These are phyloP conservation scores for Plasmodium knowlesi DNA, from an alignment of 169 alveolate genomes.

Conservation along the genomic window DNA sequence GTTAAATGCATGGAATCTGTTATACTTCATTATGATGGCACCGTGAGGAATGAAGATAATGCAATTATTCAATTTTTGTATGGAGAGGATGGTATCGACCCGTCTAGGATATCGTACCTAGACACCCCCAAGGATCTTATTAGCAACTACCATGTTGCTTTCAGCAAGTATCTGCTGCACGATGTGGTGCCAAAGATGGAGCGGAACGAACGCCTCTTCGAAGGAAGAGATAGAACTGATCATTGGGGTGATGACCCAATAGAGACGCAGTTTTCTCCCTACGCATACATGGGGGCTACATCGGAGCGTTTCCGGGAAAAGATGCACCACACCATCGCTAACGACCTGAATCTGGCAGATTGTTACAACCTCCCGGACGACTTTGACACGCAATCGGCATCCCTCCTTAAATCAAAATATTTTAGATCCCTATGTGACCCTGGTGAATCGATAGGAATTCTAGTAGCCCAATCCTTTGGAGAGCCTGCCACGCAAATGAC, in stretches of 20 bases:
- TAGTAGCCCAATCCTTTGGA: slow-evolving; percentile 99
- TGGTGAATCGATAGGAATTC: slow-evolving; percentile 99
- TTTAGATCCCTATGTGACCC: slow-evolving; percentile 85
- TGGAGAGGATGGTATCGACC: slow-evolving; percentile 98
- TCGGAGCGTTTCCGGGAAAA: slow-evolving; percentile 7
- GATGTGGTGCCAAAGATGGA: not conserved
- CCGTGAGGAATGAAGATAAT: slow-evolving; percentile 98
- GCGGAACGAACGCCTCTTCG: slow-evolving; percentile 6
- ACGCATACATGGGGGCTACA: slow-evolving; percentile 46
- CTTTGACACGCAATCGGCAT: slow-evolving; percentile 8
- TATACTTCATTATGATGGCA: slow-evolving; percentile 95
- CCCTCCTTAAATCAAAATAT: slow-evolving; percentile 59
- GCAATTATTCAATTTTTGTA: slow-evolving; percentile 95
- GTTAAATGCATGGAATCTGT: slow-evolving; percentile 96
- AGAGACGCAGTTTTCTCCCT: slow-evolving; percentile 20
- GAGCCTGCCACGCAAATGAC: slow-evolving; percentile 99
- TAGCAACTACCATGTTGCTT: slow-evolving; percentile 74
- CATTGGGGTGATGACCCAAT: not conserved
- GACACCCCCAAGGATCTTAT: slow-evolving; percentile 86
- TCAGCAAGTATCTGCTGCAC: slow-evolving; percentile 61
- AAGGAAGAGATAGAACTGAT: not conserved
- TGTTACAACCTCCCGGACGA: not conserved
- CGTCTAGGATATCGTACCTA: slow-evolving; percentile 92
- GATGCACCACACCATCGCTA: not conserved
- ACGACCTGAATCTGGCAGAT: not conserved